Base-by-base conservation (phyloP, 805 yeast genomes). In the Candida golubevii region DNA sequence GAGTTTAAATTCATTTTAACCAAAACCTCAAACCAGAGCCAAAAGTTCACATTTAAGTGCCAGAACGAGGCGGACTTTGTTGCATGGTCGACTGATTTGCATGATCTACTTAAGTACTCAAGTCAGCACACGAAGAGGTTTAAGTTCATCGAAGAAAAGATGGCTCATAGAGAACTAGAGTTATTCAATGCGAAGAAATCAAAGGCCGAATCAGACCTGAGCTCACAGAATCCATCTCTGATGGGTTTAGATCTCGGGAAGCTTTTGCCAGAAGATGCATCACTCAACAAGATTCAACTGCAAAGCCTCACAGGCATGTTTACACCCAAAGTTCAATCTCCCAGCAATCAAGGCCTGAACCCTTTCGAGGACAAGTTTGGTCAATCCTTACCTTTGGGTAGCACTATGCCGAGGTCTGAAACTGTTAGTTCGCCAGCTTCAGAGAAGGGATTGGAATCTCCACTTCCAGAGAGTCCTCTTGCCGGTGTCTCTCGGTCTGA, bases 11-110 rank as follows among this genome's bases (percentile, higher is more conserved):
- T 71, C 44, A 57, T 64, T 23, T 52, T 71, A 42, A 48, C 57
- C 23, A 63, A 61, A 48, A 54, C 48, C 15, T 53, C 64, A 10
- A 61, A 62, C 45, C 44, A 53, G 14, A 47, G 57, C 14, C 65
- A 64, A 28, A 69, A 65, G 53, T 53, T 56, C 38, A 65, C 71
- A 1, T 76, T 76, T 59, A 66, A 73, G 63, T 63, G 83, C 60
- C 56, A 72, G 48, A 68, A 66, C 26, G 60, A 53, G 12, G 67
- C 62, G 31, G 77, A 77, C 41, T 74, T 74, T 40, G 57, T 56
- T 26, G 71, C 69, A 50, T 83, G 88, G 88, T 62, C 67, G 31
- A 72, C 69, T 27, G 84, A 81, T 56, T 60, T 83, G 36, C 63
- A 66, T 28, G 82, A 79, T 48, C 62, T 82, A 50, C 68, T 77